Conservation (phyloP, 2,329 filamentous ascomycete genomes). For the Penicillium sp. region DNA sequence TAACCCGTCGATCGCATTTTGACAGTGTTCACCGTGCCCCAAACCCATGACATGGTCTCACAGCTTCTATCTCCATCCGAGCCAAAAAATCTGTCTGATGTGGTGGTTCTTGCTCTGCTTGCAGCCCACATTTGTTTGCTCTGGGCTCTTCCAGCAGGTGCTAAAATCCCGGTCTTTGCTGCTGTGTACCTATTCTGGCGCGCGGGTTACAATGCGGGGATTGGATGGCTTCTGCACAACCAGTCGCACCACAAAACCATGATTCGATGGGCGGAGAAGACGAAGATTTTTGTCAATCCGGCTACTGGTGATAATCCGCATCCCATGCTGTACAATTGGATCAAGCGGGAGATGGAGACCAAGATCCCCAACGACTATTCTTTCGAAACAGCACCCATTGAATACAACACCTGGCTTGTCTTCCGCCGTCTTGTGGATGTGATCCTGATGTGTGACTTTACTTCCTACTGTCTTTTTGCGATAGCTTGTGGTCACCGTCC, state of each 20-base stretch:
- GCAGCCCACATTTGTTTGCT: conserved; percentile 72
- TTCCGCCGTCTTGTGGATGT: conserved; percentile 95
- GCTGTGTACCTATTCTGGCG: conserved; percentile 89
- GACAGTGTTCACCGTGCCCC: conserved; percentile 88
- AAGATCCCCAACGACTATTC: conserved; percentile 94
- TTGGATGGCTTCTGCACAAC: conserved; percentile 82
- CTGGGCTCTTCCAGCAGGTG: conserved; percentile 67
- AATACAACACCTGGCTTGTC: conserved; percentile 99
- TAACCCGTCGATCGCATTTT: conserved; percentile 19
- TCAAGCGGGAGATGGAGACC: conserved; percentile 88
- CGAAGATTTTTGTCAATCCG: conserved; percentile 82
- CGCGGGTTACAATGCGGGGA: conserved; percentile 87
- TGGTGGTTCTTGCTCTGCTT: conserved; percentile 75
- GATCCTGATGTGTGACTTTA: conserved; percentile 98
- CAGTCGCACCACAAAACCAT: conserved; percentile 89
- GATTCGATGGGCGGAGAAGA: conserved; percentile 83
- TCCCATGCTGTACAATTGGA: conserved; percentile 76
- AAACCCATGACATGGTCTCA: conserved; percentile 98
- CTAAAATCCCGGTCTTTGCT: conserved; percentile 77
- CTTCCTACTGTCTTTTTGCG: conserved; percentile 94
- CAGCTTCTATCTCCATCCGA: conserved; percentile 92
- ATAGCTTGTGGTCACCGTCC: conserved; percentile 81
- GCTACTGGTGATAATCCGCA: conserved; percentile 77
- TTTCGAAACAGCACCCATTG: conserved; percentile 88
- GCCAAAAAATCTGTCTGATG: conserved; percentile 91